Evolutionary conservation across 768 basidiomycete genomes (phyloP).

Genomic region (Rhizopogon rudus): DNA sequence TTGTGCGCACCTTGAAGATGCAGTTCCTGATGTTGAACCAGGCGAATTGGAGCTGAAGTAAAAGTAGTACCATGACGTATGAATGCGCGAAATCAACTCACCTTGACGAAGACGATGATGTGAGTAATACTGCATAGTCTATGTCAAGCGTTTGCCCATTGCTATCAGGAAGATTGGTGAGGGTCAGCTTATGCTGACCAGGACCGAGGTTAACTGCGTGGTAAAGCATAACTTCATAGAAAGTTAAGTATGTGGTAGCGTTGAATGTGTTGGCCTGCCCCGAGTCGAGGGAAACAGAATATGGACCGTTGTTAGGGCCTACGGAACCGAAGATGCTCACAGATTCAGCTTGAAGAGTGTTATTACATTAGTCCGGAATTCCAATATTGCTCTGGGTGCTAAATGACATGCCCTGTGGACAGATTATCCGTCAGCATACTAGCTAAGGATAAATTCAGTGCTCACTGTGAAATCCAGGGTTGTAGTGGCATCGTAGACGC

Average conservation of each 20-base stretch:
- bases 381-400: neutral
- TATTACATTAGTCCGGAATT: neutral
- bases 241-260: conserved; percentile 10
- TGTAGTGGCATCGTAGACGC: conserved; percentile 26
- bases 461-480: conserved; percentile 37
- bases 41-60: neutral
- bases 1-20: neutral
- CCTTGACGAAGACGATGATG: conserved; percentile 10
- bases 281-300: conserved; percentile 31
- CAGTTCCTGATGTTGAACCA: neutral
- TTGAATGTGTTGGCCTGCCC: conserved; percentile 5
- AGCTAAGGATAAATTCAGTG: neutral
- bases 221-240: conserved; percentile 28
- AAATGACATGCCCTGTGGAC: conserved; percentile 16
- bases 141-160: conserved; percentile 21
- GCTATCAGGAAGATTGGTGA: conserved; percentile 26
- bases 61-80: neutral
- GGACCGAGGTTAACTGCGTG: conserved; percentile 34
- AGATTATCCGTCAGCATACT: conserved; percentile 5
- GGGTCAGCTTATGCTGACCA: conserved; percentile 29
- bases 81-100: conserved; percentile 1
- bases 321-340: conserved; percentile 43
- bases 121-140: conserved; percentile 27
- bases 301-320: conserved; percentile 29
- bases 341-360: conserved; percentile 30